These are phyloP conservation scores for Leccinum subrobustum DNA, from an alignment of 1,284 basidiomycete species.

Conservation along the genomic window DNA sequence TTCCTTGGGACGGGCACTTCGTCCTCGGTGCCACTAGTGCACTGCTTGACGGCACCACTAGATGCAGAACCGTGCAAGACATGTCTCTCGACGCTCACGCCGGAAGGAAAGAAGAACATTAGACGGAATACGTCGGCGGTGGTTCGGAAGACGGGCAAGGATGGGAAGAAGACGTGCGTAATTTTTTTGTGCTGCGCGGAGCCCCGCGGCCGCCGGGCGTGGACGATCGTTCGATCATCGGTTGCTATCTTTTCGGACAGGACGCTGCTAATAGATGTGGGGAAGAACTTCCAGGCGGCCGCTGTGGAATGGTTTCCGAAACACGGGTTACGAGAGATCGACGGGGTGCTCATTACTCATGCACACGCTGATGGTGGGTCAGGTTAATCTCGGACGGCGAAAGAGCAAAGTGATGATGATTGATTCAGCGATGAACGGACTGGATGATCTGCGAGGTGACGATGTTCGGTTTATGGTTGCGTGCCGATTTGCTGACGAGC, in stretches of 20 bases:
- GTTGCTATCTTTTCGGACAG: constrained; percentile 34
- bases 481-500: constrained; percentile 2
- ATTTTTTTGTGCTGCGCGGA: neutral
- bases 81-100: constrained; percentile 63
- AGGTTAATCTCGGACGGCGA: neutral
- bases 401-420: constrained; percentile 3
- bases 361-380: constrained; percentile 72
- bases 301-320: constrained; percentile 81
- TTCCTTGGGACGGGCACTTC: constrained; percentile 79
- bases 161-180: constrained; percentile 54
- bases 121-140: constrained; percentile 74
- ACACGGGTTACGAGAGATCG: constrained; percentile 69
- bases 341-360: constrained; percentile 78
- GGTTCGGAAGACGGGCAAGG: constrained; percentile 47
- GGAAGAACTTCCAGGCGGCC: constrained; percentile 76
- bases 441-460: constrained; percentile 77
- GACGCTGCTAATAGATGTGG: constrained; percentile 77
- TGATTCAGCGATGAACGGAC: constrained; percentile 70
- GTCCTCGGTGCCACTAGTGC: constrained; percentile 61
- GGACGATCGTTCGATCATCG: constrained; percentile 2
- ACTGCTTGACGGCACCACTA: constrained; percentile 61
- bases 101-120: constrained; percentile 71
- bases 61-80: constrained; percentile 53
- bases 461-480: neutral
- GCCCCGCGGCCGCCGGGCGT: neutral